Evolutionary conservation across 1,139 yeast species (phyloP), one percentile per base, ranked within the genome.

Genomic region (Taphrina wiesneri): DNA sequence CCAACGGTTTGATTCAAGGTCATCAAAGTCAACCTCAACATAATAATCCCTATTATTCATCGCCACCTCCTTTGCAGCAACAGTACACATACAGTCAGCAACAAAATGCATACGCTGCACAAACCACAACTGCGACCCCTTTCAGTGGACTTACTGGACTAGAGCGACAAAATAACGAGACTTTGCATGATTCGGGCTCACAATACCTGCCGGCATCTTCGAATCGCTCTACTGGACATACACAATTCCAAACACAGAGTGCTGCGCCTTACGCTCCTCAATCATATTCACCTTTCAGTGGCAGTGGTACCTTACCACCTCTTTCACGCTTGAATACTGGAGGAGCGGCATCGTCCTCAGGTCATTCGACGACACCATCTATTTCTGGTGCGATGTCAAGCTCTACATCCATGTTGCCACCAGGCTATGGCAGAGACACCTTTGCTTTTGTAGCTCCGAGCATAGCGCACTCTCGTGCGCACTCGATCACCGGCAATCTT

Each of bases 41-140:
- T 19, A 11, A 9, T 9, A 32, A 30, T 34, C 56, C 1, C 2
- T 52, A 52, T 17, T 54, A 39, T 54, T 25, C 46, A n/a, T 43
- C 59, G 19, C 59, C 59, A 49, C 59, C 47, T 19, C 59, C 59
- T 25, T 39, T 54, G 59, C 59, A 54, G 49, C 59, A 54, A 23
- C 59, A 54, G 25, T 54, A 54, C 36, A 7, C 59, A 11, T 43
- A 19, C 15, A 54, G 25, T 49, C 59, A 54, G 49, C 56, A 52
- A 21, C 59, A 54, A 15, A 54, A 54, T 36, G 23, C 32, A 6
- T 54, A 54, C 23, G 2, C 49, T 6, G 32, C 17, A 2, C 6
- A 7, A 13, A 32, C n/a, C 26, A 28, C 49, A 2, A n/a, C 13
- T 52, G 2, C 41, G 6, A 30, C 15, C 5, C 43, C 28, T 11